Base-by-base conservation (phyloP, 345 rosid genomes). In the Carallia brachiata region DNA sequence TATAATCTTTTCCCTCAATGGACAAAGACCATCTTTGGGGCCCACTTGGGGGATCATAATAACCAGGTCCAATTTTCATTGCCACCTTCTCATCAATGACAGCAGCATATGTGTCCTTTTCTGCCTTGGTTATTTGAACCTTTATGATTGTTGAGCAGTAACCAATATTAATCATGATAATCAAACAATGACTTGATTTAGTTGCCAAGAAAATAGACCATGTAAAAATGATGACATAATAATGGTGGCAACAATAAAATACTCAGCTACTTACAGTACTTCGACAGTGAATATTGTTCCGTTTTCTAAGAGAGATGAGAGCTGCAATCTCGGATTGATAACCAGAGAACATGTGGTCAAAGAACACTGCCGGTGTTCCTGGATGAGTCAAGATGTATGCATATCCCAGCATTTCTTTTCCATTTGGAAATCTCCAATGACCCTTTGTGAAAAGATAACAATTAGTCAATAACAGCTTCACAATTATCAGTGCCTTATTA, bases 361-460 rank as follows among this genome's bases (percentile, higher is more conserved):
- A 90, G 83, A 91, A 94, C 56, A 94, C 93, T 0, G 97, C 85
- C 15, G 98, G 98, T 28, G 97, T 94, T 78, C 98, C 98, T 68
- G 98, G 95, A 83, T 94, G 98, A 67, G 98, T 94, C 78, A 94
- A 60, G 74, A 86, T 91, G 80, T 94, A 94, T 32, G 96, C 98
- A 75, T 94, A 94, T 75, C 98, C 98, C 84, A 91, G 98, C 97
- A 94, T 88, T 82, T 94, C 97, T 67, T 87, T 91, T 56, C 93
- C 97, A n/a, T 77, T 74, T 5, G 99, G 99, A 82, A 94, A 94
- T 82, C 97, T 88, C 97, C 99, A 94, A 31, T 94, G 99, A 70
- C 97, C 97, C 97, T 94, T 73, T 50, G 61, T 15, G 17, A 52
- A 52, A 6, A 62, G 19, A 59, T 27, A 18, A 27, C 36, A 47